phyloP scores from a whole-genome alignment of 495 filamentous ascomycete species.

The Aspergillus heteromorphus region DNA sequence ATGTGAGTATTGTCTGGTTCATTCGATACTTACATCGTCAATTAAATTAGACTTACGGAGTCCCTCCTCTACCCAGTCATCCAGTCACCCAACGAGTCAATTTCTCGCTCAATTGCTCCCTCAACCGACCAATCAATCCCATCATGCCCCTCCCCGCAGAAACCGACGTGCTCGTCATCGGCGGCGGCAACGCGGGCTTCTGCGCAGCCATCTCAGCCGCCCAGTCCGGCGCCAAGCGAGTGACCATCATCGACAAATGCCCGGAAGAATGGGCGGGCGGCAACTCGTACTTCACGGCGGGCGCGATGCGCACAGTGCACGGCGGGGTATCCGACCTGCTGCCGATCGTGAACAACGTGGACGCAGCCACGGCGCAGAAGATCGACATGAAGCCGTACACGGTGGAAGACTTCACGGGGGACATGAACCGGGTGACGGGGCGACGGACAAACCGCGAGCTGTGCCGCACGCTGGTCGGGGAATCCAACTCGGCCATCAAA shows the following conservation, averaged over 20 bases:
- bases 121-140: not conserved
- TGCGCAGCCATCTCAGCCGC: slow-evolving; percentile 46
- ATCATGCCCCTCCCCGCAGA: slow-evolving; percentile 3
- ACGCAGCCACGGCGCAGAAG: slow-evolving; percentile 20
- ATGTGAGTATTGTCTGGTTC: too few species aligned
- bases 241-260: slow-evolving; percentile 50
- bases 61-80: too few species aligned
- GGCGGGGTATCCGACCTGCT: slow-evolving; percentile 43
- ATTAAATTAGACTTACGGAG: too few species aligned
- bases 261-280: slow-evolving; percentile 50
- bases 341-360: slow-evolving; percentile 44
- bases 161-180: slow-evolving; percentile 50
- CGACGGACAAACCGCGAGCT: slow-evolving; percentile 43
- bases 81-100: too few species aligned
- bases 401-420: slow-evolving; percentile 36
- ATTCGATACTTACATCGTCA: too few species aligned
- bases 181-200: slow-evolving; percentile 57
- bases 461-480: slow-evolving; percentile 37
- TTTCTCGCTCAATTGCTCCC: not conserved
- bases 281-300: slow-evolving; percentile 56
- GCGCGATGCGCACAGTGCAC: slow-evolving; percentile 47
- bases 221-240: slow-evolving; percentile 25
- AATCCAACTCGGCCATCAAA: slow-evolving; percentile 41
- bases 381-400: slow-evolving; percentile 47
- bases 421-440: slow-evolving; percentile 46